Evolutionary conservation across 306 rosid species (phyloP).

Genomic region (Quercus parvula): DNA sequence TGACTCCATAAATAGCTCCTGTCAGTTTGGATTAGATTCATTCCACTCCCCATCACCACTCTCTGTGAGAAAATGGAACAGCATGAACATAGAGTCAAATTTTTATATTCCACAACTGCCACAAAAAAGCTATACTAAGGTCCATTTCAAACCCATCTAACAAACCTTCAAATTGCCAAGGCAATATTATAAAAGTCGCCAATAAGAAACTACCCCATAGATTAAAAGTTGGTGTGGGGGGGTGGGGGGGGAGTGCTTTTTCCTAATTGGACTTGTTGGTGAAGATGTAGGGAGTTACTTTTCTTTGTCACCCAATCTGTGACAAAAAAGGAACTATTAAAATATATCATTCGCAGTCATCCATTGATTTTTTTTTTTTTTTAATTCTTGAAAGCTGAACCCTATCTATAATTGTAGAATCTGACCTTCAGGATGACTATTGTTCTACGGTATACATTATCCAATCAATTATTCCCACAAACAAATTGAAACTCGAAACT

Average conservation of each 20-base stretch:
- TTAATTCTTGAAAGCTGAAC: not conserved
- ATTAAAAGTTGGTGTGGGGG: too few species aligned
- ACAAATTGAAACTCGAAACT: too few species aligned
- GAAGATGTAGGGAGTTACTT: not conserved
- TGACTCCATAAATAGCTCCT: not conserved
- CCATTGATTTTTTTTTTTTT: not conserved
- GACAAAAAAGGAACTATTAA: not conserved
- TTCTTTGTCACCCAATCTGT: not conserved
- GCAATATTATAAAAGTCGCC: not conserved
- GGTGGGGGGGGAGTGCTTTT: too few species aligned
- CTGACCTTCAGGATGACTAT: not conserved
- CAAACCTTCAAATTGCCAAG: not conserved
- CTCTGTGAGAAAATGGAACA: not conserved
- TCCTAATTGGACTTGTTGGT: not conserved
- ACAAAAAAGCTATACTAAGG: not conserved
- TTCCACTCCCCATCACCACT: not conserved
- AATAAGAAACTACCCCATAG: not conserved
- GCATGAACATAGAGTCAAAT: not conserved
- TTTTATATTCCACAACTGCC: not conserved
- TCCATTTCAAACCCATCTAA: not conserved
- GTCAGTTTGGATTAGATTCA: not conserved
- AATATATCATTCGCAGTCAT: not conserved
- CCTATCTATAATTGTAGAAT: not conserved
- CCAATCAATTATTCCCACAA: not conserved
- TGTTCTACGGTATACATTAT: not conserved